Conservation (phyloP, 768 basidiomycete genomes). For the Collybia nuda region DNA sequence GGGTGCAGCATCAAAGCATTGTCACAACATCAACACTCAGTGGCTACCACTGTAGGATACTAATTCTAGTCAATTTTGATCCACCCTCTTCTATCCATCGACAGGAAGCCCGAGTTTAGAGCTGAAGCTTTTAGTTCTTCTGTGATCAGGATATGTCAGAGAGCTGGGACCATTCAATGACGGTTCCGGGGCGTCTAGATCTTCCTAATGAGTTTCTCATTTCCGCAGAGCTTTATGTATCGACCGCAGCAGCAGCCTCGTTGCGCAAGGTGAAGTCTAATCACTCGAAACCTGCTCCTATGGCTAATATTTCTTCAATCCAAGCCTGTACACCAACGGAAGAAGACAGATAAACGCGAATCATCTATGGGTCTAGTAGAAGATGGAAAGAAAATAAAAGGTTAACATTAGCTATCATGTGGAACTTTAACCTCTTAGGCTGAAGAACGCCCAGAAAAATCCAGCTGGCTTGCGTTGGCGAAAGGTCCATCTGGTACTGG, state of each 20-base stretch:
- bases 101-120: too few relatives aligned
- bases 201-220: slow-evolving; percentile 53
- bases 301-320: slow-evolving; percentile 7
- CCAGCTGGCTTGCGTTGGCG: slow-evolving; percentile 67
- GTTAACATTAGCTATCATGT: slow-evolving; percentile 28
- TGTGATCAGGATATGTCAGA: slow-evolving; percentile 26
- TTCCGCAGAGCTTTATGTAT: slow-evolving; percentile 62
- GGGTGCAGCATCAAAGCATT: slow-evolving; percentile 4
- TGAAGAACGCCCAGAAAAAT: slow-evolving; percentile 51
- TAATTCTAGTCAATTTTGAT: neutral
- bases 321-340: slow-evolving; percentile 47
- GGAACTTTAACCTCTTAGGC: neutral
- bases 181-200: slow-evolving; percentile 15
- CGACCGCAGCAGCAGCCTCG: slow-evolving; percentile 45
- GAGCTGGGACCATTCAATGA: slow-evolving; percentile 26
- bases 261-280: slow-evolving; percentile 53
- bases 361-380: slow-evolving; percentile 29
- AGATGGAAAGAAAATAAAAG: slow-evolving; percentile 62
- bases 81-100: neutral
- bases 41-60: too few relatives aligned
- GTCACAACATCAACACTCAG: slow-evolving; percentile 3
- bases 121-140: too few relatives aligned
- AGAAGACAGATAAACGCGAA: slow-evolving; percentile 57
- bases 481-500: slow-evolving; percentile 50
- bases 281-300: neutral